Conservation (phyloP, 2,329 filamentous ascomycete species). For the Graphilbum fragrans region DNA sequence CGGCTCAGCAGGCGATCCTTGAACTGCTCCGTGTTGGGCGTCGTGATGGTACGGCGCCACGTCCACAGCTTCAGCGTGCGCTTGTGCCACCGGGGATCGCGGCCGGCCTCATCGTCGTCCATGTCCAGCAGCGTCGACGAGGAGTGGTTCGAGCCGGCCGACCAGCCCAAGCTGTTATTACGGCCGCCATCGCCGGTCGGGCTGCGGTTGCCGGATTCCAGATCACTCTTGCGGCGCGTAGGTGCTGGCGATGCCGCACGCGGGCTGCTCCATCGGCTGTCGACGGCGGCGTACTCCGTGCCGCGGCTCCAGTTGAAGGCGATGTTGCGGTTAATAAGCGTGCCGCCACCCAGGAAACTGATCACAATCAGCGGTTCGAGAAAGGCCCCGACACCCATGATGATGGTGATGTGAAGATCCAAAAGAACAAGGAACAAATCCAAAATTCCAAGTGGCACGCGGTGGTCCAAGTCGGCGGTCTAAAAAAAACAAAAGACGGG, state of each 20-base stretch:
- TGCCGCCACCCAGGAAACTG: constrained; percentile 46
- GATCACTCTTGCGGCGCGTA: neutral
- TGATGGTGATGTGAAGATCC: neutral
- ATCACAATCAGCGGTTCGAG: constrained; percentile 51
- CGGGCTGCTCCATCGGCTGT: constrained; percentile 4
- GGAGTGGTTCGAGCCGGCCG: neutral
- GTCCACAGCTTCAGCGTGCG: constrained; percentile 24
- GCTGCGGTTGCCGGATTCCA: neutral
- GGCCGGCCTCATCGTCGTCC: neutral
- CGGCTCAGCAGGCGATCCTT: constrained; percentile 49
- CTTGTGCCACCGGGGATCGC: constrained; percentile 4
- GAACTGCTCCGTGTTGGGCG: constrained; percentile 51
- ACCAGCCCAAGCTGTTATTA: neutral
- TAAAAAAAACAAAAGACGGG: too few species aligned
- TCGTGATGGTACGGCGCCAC: constrained; percentile 33
- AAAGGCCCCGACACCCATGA: constrained; percentile 37
- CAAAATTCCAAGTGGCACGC: too few species aligned
- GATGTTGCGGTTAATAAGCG: constrained; percentile 44
- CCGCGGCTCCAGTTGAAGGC: constrained; percentile 10
- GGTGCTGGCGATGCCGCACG: constrained; percentile 8
- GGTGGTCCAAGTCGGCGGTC: too few species aligned
- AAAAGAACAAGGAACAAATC: neutral
- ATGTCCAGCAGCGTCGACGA: neutral
- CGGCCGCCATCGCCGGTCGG: neutral
- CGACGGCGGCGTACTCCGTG: constrained; percentile 7